Conservation (phyloP, 1,284 basidiomycete genomes). For the Irpex lacteus region DNA sequence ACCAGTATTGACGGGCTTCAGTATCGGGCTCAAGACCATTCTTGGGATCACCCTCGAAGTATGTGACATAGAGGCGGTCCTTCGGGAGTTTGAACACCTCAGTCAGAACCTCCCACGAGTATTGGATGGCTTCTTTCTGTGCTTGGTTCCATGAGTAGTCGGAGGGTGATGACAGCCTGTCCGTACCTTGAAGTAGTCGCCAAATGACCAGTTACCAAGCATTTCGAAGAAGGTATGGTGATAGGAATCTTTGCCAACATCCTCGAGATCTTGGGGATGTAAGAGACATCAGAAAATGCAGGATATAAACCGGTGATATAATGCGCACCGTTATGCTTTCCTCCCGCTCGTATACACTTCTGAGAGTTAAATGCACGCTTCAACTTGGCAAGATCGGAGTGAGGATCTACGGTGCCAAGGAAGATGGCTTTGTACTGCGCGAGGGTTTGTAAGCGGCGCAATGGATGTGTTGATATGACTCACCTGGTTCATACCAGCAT, state of each 20-base stretch:
- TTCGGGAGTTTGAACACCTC: conserved; percentile 84
- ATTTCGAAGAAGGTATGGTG: conserved; percentile 99
- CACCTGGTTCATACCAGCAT: conserved; percentile 96
- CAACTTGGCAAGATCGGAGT: conserved; percentile 84
- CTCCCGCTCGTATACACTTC: conserved; percentile 97
- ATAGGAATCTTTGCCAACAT: conserved; percentile 97
- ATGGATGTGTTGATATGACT: conserved; percentile 14
- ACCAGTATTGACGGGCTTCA: conserved; percentile 88
- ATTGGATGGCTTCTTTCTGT: conserved; percentile 88
- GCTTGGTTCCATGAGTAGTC: conserved; percentile 2
- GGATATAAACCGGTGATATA: not conserved
- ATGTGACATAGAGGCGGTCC: conserved; percentile 95
- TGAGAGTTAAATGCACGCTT: conserved; percentile 95
- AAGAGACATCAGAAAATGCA: conserved; percentile 11
- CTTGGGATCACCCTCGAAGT: conserved; percentile 92
- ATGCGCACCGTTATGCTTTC: conserved; percentile 90
- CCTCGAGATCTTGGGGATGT: conserved; percentile 77
- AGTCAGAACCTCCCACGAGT: conserved; percentile 95
- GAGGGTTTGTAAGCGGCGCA: not conserved
- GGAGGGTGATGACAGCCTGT: not conserved
- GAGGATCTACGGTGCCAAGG: conserved; percentile 93
- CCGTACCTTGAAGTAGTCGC: conserved; percentile 95
- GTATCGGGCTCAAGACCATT: conserved; percentile 87
- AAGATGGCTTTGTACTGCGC: conserved; percentile 94
- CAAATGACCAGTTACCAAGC: conserved; percentile 99